Percentiles rank a stretch among this genome's conserved stretches.
Conservation (phyloP, 192 early-diverging fungal species). For the Gryganskiella cystojenkinii region DNA sequence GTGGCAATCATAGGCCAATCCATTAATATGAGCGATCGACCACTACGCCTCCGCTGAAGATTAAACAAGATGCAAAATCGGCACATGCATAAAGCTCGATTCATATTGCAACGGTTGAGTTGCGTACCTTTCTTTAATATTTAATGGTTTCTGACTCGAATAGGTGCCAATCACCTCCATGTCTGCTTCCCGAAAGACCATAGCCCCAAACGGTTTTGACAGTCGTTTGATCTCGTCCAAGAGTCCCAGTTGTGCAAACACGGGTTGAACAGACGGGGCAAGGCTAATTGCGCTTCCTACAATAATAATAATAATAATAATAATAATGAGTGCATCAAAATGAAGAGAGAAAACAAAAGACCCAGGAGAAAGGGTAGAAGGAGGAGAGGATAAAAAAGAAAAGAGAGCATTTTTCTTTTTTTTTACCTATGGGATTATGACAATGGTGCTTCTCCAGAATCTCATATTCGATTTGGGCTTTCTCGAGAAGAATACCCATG, state of each 20-base stretch:
- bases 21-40: too few relatives aligned
- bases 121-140: constrained; percentile 34
- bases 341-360: constrained; percentile 7
- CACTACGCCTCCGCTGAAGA: too few relatives aligned
- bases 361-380: neutral
- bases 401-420: neutral
- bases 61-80: too few relatives aligned
- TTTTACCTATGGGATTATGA: constrained; percentile 23
- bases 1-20: too few relatives aligned
- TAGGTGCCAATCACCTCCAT: constrained; percentile 15
- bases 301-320: neutral
- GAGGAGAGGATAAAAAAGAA: neutral
- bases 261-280: constrained; percentile 18
- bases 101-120: neutral
- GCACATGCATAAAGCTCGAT: too few relatives aligned
- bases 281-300: constrained; percentile 37
- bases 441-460: constrained; percentile 28
- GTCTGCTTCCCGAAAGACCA: constrained; percentile 23
- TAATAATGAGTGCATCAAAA: neutral
- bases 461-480: constrained; percentile 25
- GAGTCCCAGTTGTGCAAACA: constrained; percentile 26
- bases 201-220: constrained; percentile 31
- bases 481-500: constrained; percentile 23
- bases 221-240: constrained; percentile 20
- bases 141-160: constrained; percentile 6